Base-by-base conservation (phyloP, 2,329 filamentous ascomycete species). In the Talaromyces sp. region DNA sequence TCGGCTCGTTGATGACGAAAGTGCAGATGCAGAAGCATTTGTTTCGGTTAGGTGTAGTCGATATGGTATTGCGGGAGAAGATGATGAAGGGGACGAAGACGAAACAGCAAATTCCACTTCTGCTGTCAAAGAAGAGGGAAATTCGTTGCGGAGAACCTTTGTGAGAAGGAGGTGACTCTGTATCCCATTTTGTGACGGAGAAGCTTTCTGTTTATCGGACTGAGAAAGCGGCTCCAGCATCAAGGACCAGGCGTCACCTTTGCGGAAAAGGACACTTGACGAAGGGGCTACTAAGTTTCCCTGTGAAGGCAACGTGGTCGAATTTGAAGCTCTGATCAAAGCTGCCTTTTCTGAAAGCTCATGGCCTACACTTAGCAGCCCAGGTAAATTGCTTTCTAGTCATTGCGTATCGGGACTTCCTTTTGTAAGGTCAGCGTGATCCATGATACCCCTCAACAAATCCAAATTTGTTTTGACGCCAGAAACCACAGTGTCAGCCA, bases 381-480 rank as follows among this genome's bases (percentile, higher is more conserved):
- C 59, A 1, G 68, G 65, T 2, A 86, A 75, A 29, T 80, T 77
- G 19, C 67, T 63, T 67, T 85, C 82, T 1, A 88, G 74, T 85
- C 85, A 86, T 65, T 79, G 79, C 0, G 83, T 86, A 64, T 85
- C 80, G 60, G 80, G 14, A n/a, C 27, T 81, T 1, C 63, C 63
- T 9, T 81, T 80, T 0, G 69, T 62, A 0, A 74, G 58, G 63
- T 88, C 87, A 48, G 81, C 64, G 63, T 83, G 80, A 0, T 72
- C 71, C 4, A 85, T 71, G 17, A 87, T 83, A 0, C 79, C 83
- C 43, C 77, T 73, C 0, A 88, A 74, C 1, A 86, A 70, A 54
- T 77, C 72, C 17, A 87, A 64, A 61, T 85, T 87, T 0, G 85
- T 87, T 64, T 82, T 82, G 4, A 88, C 75, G 1, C 85, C 85